Evolutionary conservation across 2,329 filamentous ascomycete species (phyloP).

Genomic region (Pseudogymnoascus sp.): DNA sequence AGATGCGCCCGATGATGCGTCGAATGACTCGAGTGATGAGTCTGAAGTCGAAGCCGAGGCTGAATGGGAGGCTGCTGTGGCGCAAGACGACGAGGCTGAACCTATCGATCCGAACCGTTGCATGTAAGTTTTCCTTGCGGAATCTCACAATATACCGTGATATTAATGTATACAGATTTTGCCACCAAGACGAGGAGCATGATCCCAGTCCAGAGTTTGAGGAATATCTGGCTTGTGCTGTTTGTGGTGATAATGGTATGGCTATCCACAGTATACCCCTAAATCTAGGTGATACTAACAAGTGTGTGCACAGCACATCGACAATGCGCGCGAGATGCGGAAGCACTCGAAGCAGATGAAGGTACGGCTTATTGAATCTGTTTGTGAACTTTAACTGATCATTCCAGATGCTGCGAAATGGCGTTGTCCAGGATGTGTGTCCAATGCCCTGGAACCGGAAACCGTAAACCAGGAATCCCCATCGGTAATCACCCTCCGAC

Average conservation of each 20-base stretch:
- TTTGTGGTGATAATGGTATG: constrained; percentile 16
- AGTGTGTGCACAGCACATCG: constrained; percentile 65
- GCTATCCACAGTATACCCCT: background rate
- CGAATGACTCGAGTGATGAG: constrained; percentile 37
- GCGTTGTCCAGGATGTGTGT: constrained; percentile 48
- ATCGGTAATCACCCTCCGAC: constrained; percentile 29
- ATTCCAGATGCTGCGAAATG: constrained; percentile 42
- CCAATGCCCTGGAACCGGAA: constrained; percentile 39
- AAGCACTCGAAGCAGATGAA: constrained; percentile 52
- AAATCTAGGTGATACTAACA: constrained; percentile 18
- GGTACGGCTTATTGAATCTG: constrained; percentile 42
- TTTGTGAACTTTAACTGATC: constrained; percentile 13
- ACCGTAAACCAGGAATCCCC: constrained; percentile 20
- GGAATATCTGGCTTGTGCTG: constrained; percentile 51
- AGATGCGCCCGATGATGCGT: constrained; percentile 22
- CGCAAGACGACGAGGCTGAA: constrained; percentile 47
- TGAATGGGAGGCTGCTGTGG: constrained; percentile 45
- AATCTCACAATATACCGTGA: constrained; percentile 15
- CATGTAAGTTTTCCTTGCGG: constrained; percentile 45
- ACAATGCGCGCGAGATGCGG: constrained; percentile 73
- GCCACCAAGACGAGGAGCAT: constrained; percentile 72
- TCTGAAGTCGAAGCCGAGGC: constrained; percentile 47
- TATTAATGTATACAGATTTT: constrained; percentile 55
- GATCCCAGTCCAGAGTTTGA: constrained; percentile 78
- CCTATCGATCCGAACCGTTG: constrained; percentile 48